Base-by-base conservation (phyloP, 164 flowering plant species). In the Malania oleifera region DNA sequence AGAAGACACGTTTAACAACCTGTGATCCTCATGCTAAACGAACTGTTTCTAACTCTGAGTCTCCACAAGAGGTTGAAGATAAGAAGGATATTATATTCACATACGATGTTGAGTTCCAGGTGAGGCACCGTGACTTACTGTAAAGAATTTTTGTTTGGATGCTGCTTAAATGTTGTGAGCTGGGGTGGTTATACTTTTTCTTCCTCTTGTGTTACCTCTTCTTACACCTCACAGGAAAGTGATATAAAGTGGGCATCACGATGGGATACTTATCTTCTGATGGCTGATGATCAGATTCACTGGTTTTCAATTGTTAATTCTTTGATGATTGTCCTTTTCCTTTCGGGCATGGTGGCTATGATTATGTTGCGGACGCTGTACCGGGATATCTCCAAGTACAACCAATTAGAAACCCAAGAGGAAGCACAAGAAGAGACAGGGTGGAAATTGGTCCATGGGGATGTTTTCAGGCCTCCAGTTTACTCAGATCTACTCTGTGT, bases 361-460 rank as follows among this genome's bases (percentile, higher is more conserved):
- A 86, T 86, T 45, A 86, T 89, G 95, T 44, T 89, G 65, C 78
- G 95, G 28, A 89, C 95, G 5, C 84, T 88, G 20, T 89, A 89
- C 70, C 85, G 92, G 11, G 97, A 89, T 69, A 91, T 91, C 51
- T 86, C 96, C 53, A 84, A 80, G 67, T 88, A 88, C 74, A 86
- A 91, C 73, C 87, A 91, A 68, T 63, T 88, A 18, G 97, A 91
- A 71, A 91, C 89, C 40, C 97, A 83, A 64, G 97, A 91, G 70
- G 97, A 89, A 77, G 89, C 91, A 37, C 96, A 85, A 62, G 96
- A 89, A 73, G 96, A 89, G 73, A 89, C 95, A 0, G 97, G 97
- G 19, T 87, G 95, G 97, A 90, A 90, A 64, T 70, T 90, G 56
- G 90, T 90, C 37, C 95, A 87, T 67, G 97, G 95, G 19, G 97